Base-by-base conservation (phyloP, 2,329 filamentous ascomycete genomes). In the Fusarium sp. region DNA sequence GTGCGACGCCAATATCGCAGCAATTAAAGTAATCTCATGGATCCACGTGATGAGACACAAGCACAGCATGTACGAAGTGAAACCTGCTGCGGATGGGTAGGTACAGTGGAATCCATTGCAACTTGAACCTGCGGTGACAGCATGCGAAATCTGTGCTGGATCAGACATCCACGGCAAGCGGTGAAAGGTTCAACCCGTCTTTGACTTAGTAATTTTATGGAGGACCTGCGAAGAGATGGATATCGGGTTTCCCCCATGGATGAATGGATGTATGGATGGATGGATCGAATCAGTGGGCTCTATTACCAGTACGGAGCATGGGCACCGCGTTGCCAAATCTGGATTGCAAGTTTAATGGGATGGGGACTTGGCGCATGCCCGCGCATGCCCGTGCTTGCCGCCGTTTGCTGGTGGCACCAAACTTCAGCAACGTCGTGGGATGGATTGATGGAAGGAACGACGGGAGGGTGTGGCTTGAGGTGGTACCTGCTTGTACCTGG, bases 31-130 rank as follows among this genome's bases (percentile, higher is more conserved):
- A 61, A 25, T 38, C 36, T 18, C 16, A 14, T 40, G 33, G 34
- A 34, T 11, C 44, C 44, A 27, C 44, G 33, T 42, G 31, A 40
- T 31, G 55, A 54, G 20, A 62, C 58, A 63, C 57, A 27, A 58
- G 34, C 55, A 70, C 68, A 50, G 25, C 68, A 70, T 65, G 68
- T 71, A 70, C 68, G 68, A 70, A 69, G 61, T 42, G 42, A 25
- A 54, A 71, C 54, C 25, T 36, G 44, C 25, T 38, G 36, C 18
- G 29, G 33, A 44, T 16, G 23, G 44, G 44, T 29, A 27, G 9
- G 14, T 49, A n/a, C 23, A 44, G 11, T 44, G 40, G 44, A 16
- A 29, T 27, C 23, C 23, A 16, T 29, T 27, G 16, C 46, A 60
- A 55, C 38, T 20, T 18, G 38, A 42, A 42, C 34, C 42, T 50